Percentiles rank a stretch among this genome's conserved stretches.
Conservation (phyloP, 441 rosid genomes). For the Erodium trifolium region DNA sequence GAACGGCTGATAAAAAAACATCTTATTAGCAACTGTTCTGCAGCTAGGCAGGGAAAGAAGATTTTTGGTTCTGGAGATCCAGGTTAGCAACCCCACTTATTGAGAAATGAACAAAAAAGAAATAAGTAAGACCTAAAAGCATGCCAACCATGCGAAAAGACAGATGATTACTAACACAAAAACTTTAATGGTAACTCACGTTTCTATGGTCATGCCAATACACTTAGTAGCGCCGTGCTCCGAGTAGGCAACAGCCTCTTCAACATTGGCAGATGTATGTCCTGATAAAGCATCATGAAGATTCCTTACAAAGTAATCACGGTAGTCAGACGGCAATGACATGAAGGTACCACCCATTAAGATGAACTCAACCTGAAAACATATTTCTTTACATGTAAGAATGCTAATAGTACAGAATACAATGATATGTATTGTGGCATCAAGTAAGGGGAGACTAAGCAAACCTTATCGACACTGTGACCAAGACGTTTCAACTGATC, state of each 20-base stretch:
- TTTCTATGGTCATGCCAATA: constrained; percentile 98
- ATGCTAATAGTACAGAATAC: not conserved
- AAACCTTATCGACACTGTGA: constrained; percentile 94
- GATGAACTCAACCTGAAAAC: constrained; percentile 86
- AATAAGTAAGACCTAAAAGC: no score
- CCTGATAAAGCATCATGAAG: constrained; percentile 98
- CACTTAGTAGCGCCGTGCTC: constrained; percentile 91
- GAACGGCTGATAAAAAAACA: not conserved
- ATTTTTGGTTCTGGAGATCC: no score
- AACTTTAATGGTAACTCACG: constrained; percentile 46
- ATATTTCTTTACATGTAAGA: constrained; percentile 9
- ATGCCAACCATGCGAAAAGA: not conserved
- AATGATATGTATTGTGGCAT: not conserved
- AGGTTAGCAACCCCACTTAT: not conserved
- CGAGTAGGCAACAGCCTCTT: constrained; percentile 95
- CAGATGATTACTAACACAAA: not conserved
- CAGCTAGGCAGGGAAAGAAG: not conserved
- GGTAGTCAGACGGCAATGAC: constrained; percentile 92
- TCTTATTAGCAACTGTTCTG: not conserved
- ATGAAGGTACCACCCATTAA: constrained; percentile 98
- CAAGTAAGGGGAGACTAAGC: not conserved
- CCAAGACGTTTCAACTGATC: constrained; percentile 98
- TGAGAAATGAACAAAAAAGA: not conserved
- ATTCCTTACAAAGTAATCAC: constrained; percentile 84
- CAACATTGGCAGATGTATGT: constrained; percentile 86